phyloP scores from a whole-genome alignment of 352 stramenopile species.

The Thraustochytrium striatum region DNA sequence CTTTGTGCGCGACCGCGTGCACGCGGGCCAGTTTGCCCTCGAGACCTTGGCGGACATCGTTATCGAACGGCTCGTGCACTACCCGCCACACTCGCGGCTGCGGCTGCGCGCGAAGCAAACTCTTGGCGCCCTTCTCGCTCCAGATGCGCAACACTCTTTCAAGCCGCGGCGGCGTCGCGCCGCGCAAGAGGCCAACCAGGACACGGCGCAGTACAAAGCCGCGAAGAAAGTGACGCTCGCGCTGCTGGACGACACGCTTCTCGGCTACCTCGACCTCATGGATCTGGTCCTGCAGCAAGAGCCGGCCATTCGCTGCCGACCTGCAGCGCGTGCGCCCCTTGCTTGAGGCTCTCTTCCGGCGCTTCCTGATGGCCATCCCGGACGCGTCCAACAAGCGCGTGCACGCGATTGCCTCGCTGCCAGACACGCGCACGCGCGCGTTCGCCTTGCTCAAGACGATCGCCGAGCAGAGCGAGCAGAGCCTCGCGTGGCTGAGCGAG shows the following conservation, averaged over 20 bases:
- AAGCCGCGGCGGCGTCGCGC: neutral
- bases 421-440: slow-evolving; percentile 1
- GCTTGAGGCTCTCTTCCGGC: slow-evolving; percentile 10
- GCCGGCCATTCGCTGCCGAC: neutral
- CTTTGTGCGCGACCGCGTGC: slow-evolving; percentile 11
- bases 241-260: slow-evolving; percentile 34
- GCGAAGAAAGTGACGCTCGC: slow-evolving; percentile 6
- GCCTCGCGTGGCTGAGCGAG: neutral
- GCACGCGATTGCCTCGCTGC: slow-evolving; percentile 28
- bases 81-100: slow-evolving; percentile 11
- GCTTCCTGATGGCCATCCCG: slow-evolving; percentile 39
- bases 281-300: slow-evolving; percentile 30
- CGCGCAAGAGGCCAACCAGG: neutral
- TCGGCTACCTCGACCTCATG: slow-evolving; percentile 45
- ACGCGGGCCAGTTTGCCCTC: neutral
- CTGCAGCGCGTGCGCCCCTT: neutral
- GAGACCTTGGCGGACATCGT: neutral
- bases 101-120: slow-evolving; percentile 18
- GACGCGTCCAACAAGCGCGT: slow-evolving; percentile 17
- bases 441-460: neutral
- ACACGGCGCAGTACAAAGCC: slow-evolving; percentile 2
- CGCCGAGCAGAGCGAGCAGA: neutral
- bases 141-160: too few relatives aligned
- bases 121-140: too few relatives aligned
- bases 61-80: neutral